These are phyloP conservation scores for Metschnikowia cerradonensis DNA, from an alignment of 805 yeast species.

Conservation along the genomic window DNA sequence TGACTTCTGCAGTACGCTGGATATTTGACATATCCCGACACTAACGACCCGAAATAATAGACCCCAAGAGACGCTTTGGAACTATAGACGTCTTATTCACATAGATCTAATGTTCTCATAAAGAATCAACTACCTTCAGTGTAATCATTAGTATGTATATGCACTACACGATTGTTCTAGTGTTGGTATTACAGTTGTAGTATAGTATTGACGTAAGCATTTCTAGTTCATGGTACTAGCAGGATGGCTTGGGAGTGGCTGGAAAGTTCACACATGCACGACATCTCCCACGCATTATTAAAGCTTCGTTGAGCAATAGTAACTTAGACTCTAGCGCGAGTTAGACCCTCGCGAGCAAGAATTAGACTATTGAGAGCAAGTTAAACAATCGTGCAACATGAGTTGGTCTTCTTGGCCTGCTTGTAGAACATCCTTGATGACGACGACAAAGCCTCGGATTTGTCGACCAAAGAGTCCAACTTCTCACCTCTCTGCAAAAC, in stretches of 20 bases:
- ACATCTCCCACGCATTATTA: neutral
- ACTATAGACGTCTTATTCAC: neutral
- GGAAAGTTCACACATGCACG: neutral
- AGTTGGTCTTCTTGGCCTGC: constrained; percentile 79
- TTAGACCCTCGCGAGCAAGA: no score
- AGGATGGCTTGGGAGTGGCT: neutral
- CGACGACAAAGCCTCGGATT: constrained; percentile 86
- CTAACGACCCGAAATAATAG: constrained; percentile 1
- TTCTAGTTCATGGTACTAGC: neutral
- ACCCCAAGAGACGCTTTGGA: neutral
- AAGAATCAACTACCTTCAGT: neutral
- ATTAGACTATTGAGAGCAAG: neutral
- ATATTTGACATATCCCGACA: constrained; percentile 8
- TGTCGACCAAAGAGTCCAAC: constrained; percentile 88
- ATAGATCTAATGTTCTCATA: neutral
- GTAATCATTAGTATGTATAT: no score
- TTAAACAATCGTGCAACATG: constrained; percentile 26
- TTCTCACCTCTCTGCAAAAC: constrained; percentile 96
- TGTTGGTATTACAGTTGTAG: no score
- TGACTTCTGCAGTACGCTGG: constrained; percentile 1
- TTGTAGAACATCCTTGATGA: constrained; percentile 92
- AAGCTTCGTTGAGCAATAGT: neutral
- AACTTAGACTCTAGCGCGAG: no score
- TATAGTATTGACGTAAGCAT: neutral
- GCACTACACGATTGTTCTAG: no score